These are phyloP conservation scores for Panaeolus cyanescens DNA, from an alignment of 768 basidiomycete species.

Conservation along the genomic window DNA sequence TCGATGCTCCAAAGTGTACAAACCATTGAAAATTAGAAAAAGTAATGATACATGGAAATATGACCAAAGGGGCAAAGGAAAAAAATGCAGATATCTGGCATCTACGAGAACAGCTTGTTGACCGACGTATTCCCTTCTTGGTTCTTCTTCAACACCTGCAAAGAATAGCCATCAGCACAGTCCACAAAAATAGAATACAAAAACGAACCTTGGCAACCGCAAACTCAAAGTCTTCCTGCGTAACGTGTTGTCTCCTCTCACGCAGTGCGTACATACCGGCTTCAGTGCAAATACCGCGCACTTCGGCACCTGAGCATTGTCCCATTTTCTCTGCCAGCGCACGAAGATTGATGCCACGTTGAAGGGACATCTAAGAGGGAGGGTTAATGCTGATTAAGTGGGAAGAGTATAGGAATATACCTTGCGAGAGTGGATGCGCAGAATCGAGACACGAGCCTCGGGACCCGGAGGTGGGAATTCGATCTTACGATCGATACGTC, in stretches of 20 bases:
- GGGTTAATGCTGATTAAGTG: neutral
- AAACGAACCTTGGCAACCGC: slow-evolving; percentile 86
- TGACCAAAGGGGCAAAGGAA: slow-evolving; percentile 6
- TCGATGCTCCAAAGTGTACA: neutral
- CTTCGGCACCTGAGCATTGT: slow-evolving; percentile 97
- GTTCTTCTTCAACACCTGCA: slow-evolving; percentile 90
- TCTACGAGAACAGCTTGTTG: slow-evolving; percentile 90
- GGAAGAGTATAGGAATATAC: slow-evolving; percentile 33
- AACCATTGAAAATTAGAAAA: neutral
- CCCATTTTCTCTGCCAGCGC: slow-evolving; percentile 99
- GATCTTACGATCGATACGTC: slow-evolving; percentile 95
- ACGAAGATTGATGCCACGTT: slow-evolving; percentile 96
- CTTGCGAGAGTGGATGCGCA: slow-evolving; percentile 96
- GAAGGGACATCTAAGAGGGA: slow-evolving; percentile 82
- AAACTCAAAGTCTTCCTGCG: slow-evolving; percentile 98
- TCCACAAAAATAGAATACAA: neutral
- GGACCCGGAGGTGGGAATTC: slow-evolving; percentile 99
- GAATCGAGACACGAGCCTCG: slow-evolving; percentile 94
- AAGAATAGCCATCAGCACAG: slow-evolving; percentile 6
- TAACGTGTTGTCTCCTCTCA: slow-evolving; percentile 95
- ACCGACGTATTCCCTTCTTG: slow-evolving; percentile 93
- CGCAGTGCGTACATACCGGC: slow-evolving; percentile 98
- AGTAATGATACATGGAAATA: neutral
- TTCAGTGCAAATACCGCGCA: slow-evolving; percentile 95
- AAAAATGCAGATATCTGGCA: slow-evolving; percentile 5